Percentiles rank a stretch among this genome's conserved stretches.
These are phyloP conservation scores for Hortaea werneckii DNA, from an alignment of 2,329 filamentous ascomycete genomes.

Conservation along the genomic window DNA sequence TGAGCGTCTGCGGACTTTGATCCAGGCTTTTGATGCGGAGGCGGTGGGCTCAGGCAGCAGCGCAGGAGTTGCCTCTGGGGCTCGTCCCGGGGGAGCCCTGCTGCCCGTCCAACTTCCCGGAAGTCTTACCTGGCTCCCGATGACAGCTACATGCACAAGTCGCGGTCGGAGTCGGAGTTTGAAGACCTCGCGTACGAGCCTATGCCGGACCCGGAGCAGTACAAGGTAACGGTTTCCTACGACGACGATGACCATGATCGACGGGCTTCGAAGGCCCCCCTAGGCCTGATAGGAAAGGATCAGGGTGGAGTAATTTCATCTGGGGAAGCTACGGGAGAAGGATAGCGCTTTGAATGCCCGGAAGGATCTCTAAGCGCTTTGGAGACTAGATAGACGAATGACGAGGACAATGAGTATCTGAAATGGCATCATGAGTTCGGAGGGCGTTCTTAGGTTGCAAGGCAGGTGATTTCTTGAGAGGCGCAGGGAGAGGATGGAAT, in stretches of 20 bases:
- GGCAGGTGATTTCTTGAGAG: too few species aligned
- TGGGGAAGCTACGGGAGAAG: conserved; percentile 28
- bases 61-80: conserved; percentile 6
- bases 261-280: conserved; percentile 4
- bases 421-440: too few species aligned
- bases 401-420: background rate
- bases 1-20: conserved; percentile 62
- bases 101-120: conserved; percentile 14
- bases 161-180: conserved; percentile 78
- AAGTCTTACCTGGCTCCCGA: conserved; percentile 19
- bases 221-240: conserved; percentile 4
- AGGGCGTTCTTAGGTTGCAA: too few species aligned
- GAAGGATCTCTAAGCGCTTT: conserved; percentile 15
- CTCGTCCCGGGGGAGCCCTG: conserved; percentile 11
- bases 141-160: conserved; percentile 56
- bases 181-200: conserved; percentile 41
- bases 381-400: background rate
- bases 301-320: conserved; percentile 27
- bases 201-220: conserved; percentile 26
- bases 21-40: conserved; percentile 71
- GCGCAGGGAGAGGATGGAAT: too few species aligned
- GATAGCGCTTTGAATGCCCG: conserved; percentile 21
- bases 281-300: conserved; percentile 6
- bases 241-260: conserved; percentile 3
- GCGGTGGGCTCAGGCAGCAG: conserved; percentile 34